Evolutionary conservation across 2,329 filamentous ascomycete genomes (phyloP).

Genomic region (Exophiala dermatitidis): DNA sequence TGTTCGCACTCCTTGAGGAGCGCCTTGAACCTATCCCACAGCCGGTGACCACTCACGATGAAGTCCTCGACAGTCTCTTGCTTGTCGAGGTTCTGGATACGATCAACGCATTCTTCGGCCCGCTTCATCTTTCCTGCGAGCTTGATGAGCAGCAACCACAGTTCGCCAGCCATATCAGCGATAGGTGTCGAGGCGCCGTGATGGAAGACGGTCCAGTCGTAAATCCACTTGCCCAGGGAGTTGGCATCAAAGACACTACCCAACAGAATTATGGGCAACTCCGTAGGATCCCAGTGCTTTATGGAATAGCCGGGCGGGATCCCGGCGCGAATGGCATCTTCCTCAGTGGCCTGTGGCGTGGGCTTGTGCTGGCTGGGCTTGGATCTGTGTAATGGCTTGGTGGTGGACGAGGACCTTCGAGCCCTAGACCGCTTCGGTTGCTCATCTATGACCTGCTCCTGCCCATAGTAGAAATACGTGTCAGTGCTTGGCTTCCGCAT

Average conservation of each 20-base stretch:
- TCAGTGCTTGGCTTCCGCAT: slow-evolving; percentile 42
- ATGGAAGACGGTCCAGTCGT: slow-evolving; percentile 95
- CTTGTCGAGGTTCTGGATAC: slow-evolving; percentile 66
- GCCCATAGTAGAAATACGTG: slow-evolving; percentile 46
- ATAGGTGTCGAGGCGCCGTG: slow-evolving; percentile 76
- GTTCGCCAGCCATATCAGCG: slow-evolving; percentile 82
- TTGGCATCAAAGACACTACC: slow-evolving; percentile 97
- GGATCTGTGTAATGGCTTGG: slow-evolving; percentile 38
- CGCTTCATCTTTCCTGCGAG: slow-evolving; percentile 89
- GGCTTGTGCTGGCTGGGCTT: slow-evolving; percentile 34
- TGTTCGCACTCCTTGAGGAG: slow-evolving; percentile 86
- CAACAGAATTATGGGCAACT: slow-evolving; percentile 87
- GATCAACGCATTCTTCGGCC: slow-evolving; percentile 67
- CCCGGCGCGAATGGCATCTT: slow-evolving; percentile 55
- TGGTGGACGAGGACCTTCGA: slow-evolving; percentile 50
- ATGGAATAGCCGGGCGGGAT: slow-evolving; percentile 88
- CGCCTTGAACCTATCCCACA: slow-evolving; percentile 76
- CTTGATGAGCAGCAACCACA: slow-evolving; percentile 93
- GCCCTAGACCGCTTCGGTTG: slow-evolving; percentile 41
- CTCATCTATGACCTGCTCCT: slow-evolving; percentile 53
- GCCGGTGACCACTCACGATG: slow-evolving; percentile 75
- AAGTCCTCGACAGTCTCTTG: slow-evolving; percentile 83
- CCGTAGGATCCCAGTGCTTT: slow-evolving; percentile 96
- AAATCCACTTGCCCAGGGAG: slow-evolving; percentile 97
- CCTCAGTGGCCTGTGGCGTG: slow-evolving; percentile 52